Evolutionary conservation across 2,329 filamentous ascomycete genomes (phyloP).

Genomic region (Epichloe festucae): DNA sequence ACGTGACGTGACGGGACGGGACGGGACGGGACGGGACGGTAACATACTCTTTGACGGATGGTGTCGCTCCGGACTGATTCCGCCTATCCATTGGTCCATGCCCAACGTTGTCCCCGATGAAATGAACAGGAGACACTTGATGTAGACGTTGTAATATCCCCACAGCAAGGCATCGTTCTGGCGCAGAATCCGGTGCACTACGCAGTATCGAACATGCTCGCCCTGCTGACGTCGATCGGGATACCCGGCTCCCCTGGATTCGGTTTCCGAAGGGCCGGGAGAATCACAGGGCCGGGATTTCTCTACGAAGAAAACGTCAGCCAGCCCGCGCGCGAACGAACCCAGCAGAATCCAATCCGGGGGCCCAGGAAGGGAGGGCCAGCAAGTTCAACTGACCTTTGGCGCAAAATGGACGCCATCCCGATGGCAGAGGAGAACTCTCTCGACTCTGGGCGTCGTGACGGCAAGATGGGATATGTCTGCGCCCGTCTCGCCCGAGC

Average conservation of each 20-base stretch:
- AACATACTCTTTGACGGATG: slow-evolving; percentile 14
- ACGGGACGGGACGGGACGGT: too few relatives aligned
- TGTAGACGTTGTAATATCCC: slow-evolving; percentile 28
- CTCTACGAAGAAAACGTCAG: slow-evolving; percentile 2
- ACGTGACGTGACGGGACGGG: too few relatives aligned
- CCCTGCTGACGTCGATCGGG: slow-evolving; percentile 27
- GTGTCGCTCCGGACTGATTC: slow-evolving; percentile 19
- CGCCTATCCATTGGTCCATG: slow-evolving; percentile 29
- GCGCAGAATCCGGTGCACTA: slow-evolving; percentile 29
- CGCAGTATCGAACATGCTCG: slow-evolving; percentile 32
- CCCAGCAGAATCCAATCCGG: too few relatives aligned
- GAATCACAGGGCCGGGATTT: slow-evolving; percentile 9
- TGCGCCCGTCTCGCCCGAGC: slow-evolving; percentile 30
- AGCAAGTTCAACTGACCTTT: slow-evolving; percentile 16
- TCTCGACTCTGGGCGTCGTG: slow-evolving; percentile 22
- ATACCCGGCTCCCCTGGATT: slow-evolving; percentile 17
- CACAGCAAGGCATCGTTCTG: slow-evolving; percentile 22
- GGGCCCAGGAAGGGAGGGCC: too few relatives aligned
- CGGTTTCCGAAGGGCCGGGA: slow-evolving; percentile 9
- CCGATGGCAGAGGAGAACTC: slow-evolving; percentile 29
- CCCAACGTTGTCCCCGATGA: slow-evolving; percentile 25
- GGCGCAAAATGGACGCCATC: slow-evolving; percentile 28
- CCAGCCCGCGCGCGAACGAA: not conserved
- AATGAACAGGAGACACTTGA: slow-evolving; percentile 20
- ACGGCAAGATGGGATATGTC: slow-evolving; percentile 29